phyloP scores from a whole-genome alignment of 371 early-diverging fungal species.

The Smittium culicis region DNA sequence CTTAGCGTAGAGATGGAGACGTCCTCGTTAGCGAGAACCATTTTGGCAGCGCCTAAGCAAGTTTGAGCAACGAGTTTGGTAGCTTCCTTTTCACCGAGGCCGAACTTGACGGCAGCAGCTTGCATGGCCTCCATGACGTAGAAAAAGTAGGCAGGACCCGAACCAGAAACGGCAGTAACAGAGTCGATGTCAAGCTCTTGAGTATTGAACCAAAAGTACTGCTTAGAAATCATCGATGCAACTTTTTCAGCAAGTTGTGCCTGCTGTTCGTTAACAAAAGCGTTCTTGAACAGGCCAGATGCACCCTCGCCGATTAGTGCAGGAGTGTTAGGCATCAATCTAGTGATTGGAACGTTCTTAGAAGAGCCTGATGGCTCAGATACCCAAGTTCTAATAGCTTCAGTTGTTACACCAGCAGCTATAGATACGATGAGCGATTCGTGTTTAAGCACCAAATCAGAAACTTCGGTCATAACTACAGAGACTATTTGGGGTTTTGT shows the following conservation, averaged over 20 bases:
- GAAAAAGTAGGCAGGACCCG: slow-evolving; percentile 90
- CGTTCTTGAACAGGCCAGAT: slow-evolving; percentile 64
- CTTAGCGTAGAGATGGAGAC: slow-evolving; percentile 52
- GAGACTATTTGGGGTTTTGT: slow-evolving; percentile 82
- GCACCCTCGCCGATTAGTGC: slow-evolving; percentile 76
- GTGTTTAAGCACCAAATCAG: slow-evolving; percentile 25
- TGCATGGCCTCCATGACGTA: slow-evolving; percentile 80
- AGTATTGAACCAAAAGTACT: slow-evolving; percentile 60
- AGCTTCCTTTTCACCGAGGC: slow-evolving; percentile 59
- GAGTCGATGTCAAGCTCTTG: slow-evolving; percentile 63
- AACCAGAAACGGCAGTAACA: slow-evolving; percentile 76
- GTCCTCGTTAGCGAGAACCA: slow-evolving; percentile 56
- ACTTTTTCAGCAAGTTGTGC: slow-evolving; percentile 47
- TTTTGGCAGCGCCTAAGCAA: slow-evolving; percentile 74
- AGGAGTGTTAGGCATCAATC: slow-evolving; percentile 93
- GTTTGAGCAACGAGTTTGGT: slow-evolving; percentile 73
- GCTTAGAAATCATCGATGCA: slow-evolving; percentile 54
- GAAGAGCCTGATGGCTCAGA: slow-evolving; percentile 15
- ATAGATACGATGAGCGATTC: slow-evolving; percentile 69
- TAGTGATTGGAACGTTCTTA: slow-evolving; percentile 44
- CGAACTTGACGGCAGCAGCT: slow-evolving; percentile 62
- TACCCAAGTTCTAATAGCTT: slow-evolving; percentile 60
- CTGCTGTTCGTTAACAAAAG: slow-evolving; percentile 41
- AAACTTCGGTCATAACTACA: slow-evolving; percentile 44
- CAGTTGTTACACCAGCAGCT: slow-evolving; percentile 74